A percentile compares a stretch with the other conserved stretches of the same genome.
Conservation (phyloP, 2,329 filamentous ascomycete species). For the Pseudogymnoascus sp. region DNA sequence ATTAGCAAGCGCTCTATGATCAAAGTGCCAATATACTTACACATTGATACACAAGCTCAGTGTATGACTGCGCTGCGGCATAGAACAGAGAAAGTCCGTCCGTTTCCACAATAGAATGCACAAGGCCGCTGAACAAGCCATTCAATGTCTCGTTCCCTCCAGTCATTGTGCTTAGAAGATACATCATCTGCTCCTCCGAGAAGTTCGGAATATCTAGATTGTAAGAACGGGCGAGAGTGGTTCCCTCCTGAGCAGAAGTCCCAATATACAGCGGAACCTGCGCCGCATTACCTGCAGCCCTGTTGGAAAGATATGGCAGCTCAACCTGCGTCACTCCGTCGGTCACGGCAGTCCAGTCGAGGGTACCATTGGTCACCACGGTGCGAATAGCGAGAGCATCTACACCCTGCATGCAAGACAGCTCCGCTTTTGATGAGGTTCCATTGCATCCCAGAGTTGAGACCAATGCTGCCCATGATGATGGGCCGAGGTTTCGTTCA, state of each 20-base stretch:
- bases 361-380: not conserved
- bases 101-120: not conserved
- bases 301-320: not conserved
- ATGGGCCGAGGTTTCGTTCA: not conserved
- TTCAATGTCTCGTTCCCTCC: not conserved
- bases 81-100: not conserved
- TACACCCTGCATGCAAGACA: not conserved
- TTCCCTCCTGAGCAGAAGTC: not conserved
- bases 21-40: conserved; percentile 3
- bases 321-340: conserved; percentile 1
- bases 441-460: not conserved
- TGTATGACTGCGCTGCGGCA: not conserved
- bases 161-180: not conserved
- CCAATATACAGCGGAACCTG: not conserved
- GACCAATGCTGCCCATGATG: not conserved
- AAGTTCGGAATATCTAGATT: not conserved
- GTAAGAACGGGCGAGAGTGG: not conserved
- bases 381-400: not conserved
- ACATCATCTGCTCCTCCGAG: not conserved
- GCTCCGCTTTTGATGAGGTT: not conserved
- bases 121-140: not conserved
- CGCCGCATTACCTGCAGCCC: not conserved
- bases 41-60: not conserved
- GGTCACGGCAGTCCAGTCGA: not conserved
- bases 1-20: not conserved